A percentile compares a stretch with the other conserved stretches of the same genome.
These are phyloP conservation scores for Eimeria tenella DNA, from an alignment of 169 alveolate species.

Conservation along the genomic window DNA sequence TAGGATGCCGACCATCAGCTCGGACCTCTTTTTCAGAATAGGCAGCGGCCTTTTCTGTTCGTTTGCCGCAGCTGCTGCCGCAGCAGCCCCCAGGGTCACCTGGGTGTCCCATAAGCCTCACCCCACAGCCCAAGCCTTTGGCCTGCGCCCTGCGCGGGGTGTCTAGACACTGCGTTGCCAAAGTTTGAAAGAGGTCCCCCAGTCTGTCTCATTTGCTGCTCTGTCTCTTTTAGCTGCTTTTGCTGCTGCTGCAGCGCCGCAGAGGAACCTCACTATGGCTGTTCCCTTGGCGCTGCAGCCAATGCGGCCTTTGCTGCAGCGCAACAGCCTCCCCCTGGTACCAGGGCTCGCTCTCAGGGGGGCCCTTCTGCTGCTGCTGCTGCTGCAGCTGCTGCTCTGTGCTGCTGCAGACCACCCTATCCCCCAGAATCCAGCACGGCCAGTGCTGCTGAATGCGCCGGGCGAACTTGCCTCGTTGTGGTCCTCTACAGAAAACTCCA, in stretches of 20 bases:
- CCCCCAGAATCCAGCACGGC: background rate
- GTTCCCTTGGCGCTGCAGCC: background rate
- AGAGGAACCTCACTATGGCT: background rate
- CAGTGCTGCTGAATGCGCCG: background rate
- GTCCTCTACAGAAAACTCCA: background rate
- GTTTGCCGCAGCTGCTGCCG: background rate
- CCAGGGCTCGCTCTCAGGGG: background rate
- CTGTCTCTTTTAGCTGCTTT: background rate
- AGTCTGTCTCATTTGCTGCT: background rate
- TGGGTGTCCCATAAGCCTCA: background rate
- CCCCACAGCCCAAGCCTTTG: background rate
- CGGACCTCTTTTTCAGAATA: too few relatives aligned
- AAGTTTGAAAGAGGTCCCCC: background rate
- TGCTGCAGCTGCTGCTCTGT: constrained; percentile 32
- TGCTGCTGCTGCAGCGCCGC: background rate
- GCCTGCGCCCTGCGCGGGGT: background rate
- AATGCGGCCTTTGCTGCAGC: background rate
- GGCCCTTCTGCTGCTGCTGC: constrained; percentile 27
- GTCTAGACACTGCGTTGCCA: background rate
- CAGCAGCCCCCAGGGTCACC: constrained; percentile 1
- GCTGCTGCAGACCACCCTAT: background rate
- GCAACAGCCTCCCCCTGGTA: background rate
- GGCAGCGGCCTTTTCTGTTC: too few relatives aligned
- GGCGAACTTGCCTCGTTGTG: background rate
- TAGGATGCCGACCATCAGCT: too few relatives aligned